These are phyloP conservation scores for Ilyonectria mors-panacis DNA, from an alignment of 2,329 filamentous ascomycete species.

Conservation along the genomic window DNA sequence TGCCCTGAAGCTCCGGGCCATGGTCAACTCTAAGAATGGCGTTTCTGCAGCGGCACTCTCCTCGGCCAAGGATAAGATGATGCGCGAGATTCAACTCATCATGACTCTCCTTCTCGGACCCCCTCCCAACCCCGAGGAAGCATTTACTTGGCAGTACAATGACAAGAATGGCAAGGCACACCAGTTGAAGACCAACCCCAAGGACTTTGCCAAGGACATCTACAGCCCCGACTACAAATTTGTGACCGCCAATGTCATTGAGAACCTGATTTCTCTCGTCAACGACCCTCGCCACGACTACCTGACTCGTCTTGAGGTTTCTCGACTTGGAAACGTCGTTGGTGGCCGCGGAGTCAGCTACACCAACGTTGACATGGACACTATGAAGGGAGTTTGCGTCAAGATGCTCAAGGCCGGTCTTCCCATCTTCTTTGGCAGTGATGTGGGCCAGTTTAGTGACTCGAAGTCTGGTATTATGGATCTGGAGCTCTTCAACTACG, in stretches of 20 bases:
- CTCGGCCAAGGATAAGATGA: constrained; percentile 78
- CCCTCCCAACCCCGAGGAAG: constrained; percentile 76
- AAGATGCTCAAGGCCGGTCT: constrained; percentile 83
- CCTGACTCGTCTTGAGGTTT: constrained; percentile 80
- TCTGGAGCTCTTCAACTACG: constrained; percentile 81
- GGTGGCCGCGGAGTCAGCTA: constrained; percentile 84
- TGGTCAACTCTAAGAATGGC: constrained; percentile 57
- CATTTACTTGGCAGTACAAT: constrained; percentile 86
- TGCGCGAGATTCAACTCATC: constrained; percentile 85
- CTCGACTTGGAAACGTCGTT: constrained; percentile 85
- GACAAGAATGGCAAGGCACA: constrained; percentile 78
- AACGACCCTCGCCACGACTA: constrained; percentile 88
- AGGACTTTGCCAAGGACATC: constrained; percentile 79
- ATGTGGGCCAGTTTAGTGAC: constrained; percentile 88
- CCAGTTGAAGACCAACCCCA: constrained; percentile 75
- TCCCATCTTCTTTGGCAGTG: constrained; percentile 90
- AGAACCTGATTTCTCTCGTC: constrained; percentile 83
- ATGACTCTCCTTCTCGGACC: constrained; percentile 88
- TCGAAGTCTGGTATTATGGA: constrained; percentile 82
- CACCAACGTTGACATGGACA: constrained; percentile 82
- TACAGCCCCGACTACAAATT: constrained; percentile 69
- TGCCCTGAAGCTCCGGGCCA: constrained; percentile 77
- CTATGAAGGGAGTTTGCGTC: constrained; percentile 81
- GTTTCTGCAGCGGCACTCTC: constrained; percentile 58
- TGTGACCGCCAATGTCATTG: constrained; percentile 72